Base-by-base conservation (phyloP, 2,329 filamentous ascomycete genomes). In the Calonectria montana region DNA sequence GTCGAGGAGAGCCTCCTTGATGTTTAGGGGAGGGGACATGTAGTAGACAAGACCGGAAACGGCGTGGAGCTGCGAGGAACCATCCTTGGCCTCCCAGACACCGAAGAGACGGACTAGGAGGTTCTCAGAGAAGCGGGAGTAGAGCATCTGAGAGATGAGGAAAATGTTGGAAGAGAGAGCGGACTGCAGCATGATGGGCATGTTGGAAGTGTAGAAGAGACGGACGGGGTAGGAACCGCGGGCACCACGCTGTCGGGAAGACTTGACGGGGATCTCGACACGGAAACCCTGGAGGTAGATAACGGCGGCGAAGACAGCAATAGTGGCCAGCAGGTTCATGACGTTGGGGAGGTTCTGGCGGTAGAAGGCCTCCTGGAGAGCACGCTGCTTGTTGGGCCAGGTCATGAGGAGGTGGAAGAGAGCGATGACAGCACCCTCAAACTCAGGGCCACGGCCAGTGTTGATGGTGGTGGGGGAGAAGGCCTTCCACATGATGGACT, bases 181-280 rank as follows among this genome's bases (percentile, higher is more conserved):
- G 59, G 96, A 98, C 89, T 99, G 97, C 85, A 99, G 91, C 97
- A 99, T 99, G 88, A 99, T 99, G 83, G 97, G 97, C 97, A 99
- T 99, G 93, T 99, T 99, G 85, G 96, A 98, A 83, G 97, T 99
- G 89, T 99, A 99, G 92, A 99, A 99, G 72, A 99, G 94, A 82
- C 97, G 96, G 85, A 99, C 92, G 81, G 97, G 97, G 91, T 98
- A 99, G 47, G 96, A 97, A 82, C 96, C 97, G 81, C 97, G 96
- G 84, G 97, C 97, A 86, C 97, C 97, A 90, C 97, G 96, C 91
- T 99, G 97, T 87, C 97, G 96, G 80, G 95, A 96, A 73, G 96
- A 98, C 93, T 99, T 99, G 91, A 99, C 97, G 75, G 97, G 97
- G 83, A 99, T 99, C 89, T 99, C 97, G 83, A 99, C 97, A 79